Base-by-base conservation (phyloP, 352 stramenopile species). In the Globisporangium radiosum region DNA sequence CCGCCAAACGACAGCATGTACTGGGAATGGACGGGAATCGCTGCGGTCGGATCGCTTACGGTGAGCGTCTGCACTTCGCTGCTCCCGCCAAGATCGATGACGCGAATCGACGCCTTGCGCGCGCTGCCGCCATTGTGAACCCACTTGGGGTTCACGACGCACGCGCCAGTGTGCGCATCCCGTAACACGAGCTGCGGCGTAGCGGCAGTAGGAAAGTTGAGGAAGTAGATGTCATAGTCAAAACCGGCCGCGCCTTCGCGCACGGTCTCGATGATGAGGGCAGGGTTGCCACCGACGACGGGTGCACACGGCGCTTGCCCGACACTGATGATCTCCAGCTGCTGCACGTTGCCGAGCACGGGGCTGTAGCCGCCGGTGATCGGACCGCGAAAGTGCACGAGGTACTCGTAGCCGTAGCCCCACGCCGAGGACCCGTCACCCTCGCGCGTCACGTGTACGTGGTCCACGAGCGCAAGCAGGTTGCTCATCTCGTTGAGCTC, bases 321-420 rank as follows among this genome's bases (percentile, higher is more conserved):
- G 7, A 90, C 52, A 43, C 86, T 88, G 15, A 84, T 64, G 37
- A 88, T 65, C 43, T 70, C 59, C 0, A 94, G 50, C 37, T 71
- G 66, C 8, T 64, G 56, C 4, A 92, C 64, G 49, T 92, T 70
- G 0, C 82, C 85, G 0, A 92, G 48, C 7, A 94, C 72, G 3
- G n/a, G 64, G 49, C 78, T 92, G 47, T 67, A 71, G 3, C 81
- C 79, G 17, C 83, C 81, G 9, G 57, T 61, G 10, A 91, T 60
- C 0, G 81, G 75, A 2, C 85, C 85, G 43, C 56, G 60, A 48
- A 90, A 94, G 36, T 75, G 56, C 53, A 94, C 76, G 7, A 78
- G 62, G 57, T 91, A 94, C 59, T 92, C 77, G 56, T 85, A 94
- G 0, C 85, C 85, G 58, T 86, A 94, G 8, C 85, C 85, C 79